Base-by-base conservation (phyloP, 495 filamentous ascomycete genomes). In the Penicillium tannophilum region DNA sequence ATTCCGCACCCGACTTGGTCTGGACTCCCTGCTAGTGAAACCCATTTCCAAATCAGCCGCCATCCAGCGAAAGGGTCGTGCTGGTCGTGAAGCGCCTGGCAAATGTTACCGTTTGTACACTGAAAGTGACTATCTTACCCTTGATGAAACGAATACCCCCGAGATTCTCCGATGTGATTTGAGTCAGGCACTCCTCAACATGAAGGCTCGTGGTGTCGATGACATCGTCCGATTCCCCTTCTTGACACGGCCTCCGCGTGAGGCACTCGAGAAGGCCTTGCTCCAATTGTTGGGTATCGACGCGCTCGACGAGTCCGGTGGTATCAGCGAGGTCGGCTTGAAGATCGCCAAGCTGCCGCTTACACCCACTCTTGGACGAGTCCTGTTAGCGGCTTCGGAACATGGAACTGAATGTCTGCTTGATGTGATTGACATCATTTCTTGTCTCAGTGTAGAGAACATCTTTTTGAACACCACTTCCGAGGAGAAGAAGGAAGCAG, bases 91-190 rank as follows among this genome's bases (percentile, higher is more conserved):
- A 74, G 90, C 90, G 0, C 80, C 90, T 8, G 95, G 95, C 1
- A 89, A 92, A 67, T 98, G 94, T 69, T 95, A 86, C 69, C 83
- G 93, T 31, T 78, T 98, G 16, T 99, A 96, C 67, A 97, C 95
- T 0, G 88, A 96, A 56, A 79, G 86, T 23, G 86, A 88, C 6
- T 98, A 91, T 73, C 65, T 83, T 8, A 71, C 71, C 1, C 72
- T 99, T 1, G 82, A 88, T n/a, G 82, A 89, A 43, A 81, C 85
- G 2, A 92, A 91, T 43, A 82, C 84, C 1, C 94, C 95, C 0
- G 95, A 98, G 69, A 97, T 99, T 11, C 78, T 98, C 10, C 84
- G 95, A 28, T 92, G 89, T 56, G 95, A 99, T 69, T 77, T 98
- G 2, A 83, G 90, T 23, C 86, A 90, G 50, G 88, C 92, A 2